Conservation (phyloP, 192 early-diverging fungal species). For the Chytriomyces hyalinus region DNA sequence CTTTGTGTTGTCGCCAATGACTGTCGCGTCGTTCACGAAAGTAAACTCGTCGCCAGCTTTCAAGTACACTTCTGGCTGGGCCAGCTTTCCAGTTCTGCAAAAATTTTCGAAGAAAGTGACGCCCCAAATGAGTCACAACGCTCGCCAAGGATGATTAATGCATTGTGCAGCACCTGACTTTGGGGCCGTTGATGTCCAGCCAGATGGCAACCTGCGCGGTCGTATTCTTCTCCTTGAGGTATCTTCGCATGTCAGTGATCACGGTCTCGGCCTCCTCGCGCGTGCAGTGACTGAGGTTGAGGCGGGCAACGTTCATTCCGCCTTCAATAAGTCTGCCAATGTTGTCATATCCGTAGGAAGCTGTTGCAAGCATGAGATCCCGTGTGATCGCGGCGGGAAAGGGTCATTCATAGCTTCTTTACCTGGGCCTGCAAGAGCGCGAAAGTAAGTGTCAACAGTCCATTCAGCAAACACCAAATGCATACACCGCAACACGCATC, state of each 20-base stretch:
- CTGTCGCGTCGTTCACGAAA: slow-evolving; percentile 58
- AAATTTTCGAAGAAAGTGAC: not conserved
- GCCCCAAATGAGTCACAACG: not conserved
- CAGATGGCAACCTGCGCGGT: slow-evolving; percentile 61
- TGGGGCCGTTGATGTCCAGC: slow-evolving; percentile 68
- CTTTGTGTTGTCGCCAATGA: slow-evolving; percentile 59
- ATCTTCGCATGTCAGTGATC: slow-evolving; percentile 49
- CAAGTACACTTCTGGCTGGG: slow-evolving; percentile 52
- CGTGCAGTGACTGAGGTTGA: slow-evolving; percentile 62
- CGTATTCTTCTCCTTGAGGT: slow-evolving; percentile 41
- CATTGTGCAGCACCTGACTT: slow-evolving; percentile 48
- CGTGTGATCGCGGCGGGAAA: no score
- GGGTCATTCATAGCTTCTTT: no score
- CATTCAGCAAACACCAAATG: no score
- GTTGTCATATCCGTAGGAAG: slow-evolving; percentile 50
- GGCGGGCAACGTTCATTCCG: slow-evolving; percentile 62
- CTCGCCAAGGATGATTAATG: not conserved
- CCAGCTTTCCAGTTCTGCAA: slow-evolving; percentile 55
- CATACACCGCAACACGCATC: no score
- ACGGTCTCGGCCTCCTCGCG: slow-evolving; percentile 57
- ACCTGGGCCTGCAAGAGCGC: not conserved
- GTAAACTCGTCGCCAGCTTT: slow-evolving; percentile 58
- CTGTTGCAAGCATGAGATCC: slow-evolving; percentile 10
- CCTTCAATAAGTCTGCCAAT: slow-evolving; percentile 50
- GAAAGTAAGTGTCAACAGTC: not conserved